phyloP scores from a whole-genome alignment of 2,329 filamentous ascomycete species.

The Periconia digitata region DNA sequence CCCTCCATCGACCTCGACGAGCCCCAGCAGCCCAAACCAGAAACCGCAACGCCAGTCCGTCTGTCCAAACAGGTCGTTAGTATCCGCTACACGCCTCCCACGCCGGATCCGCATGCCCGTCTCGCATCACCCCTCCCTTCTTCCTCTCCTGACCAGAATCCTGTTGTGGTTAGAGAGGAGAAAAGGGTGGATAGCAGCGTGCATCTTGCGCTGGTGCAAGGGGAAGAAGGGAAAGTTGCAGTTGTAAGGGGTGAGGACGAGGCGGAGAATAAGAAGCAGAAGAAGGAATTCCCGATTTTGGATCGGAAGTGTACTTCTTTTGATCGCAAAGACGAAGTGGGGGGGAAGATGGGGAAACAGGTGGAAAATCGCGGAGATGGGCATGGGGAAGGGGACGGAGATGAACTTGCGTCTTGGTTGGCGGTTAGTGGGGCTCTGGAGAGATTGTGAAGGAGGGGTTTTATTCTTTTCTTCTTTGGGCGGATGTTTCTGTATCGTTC shows the following conservation, averaged over 20 bases:
- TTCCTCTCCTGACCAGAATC: neutral
- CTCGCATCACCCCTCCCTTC: neutral
- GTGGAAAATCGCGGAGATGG: neutral
- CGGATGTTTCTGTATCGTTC: neutral
- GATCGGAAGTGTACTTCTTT: constrained; percentile 11
- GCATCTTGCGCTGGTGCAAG: too few relatives aligned
- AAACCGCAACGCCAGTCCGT: neutral
- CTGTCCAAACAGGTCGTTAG: constrained; percentile 18
- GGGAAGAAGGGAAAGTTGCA: neutral
- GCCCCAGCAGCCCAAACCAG: neutral
- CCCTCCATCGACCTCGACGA: neutral
- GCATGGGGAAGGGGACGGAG: neutral
- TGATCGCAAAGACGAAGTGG: neutral
- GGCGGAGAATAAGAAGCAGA: neutral
- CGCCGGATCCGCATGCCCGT: neutral
- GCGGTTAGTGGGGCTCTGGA: constrained; percentile 17
- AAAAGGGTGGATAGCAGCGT: neutral
- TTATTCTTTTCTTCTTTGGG: too few relatives aligned
- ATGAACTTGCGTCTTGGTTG: constrained; percentile 18
- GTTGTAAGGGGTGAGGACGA: neutral
- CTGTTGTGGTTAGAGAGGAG: neutral
- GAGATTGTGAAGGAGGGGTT: constrained; percentile 1
- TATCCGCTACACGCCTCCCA: constrained; percentile 8
- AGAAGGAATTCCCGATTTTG: constrained; percentile 11
- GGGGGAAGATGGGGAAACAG: neutral